Evolutionary conservation across 2,329 filamentous ascomycete species (phyloP).

Genomic region (Colletotrichum cereale): DNA sequence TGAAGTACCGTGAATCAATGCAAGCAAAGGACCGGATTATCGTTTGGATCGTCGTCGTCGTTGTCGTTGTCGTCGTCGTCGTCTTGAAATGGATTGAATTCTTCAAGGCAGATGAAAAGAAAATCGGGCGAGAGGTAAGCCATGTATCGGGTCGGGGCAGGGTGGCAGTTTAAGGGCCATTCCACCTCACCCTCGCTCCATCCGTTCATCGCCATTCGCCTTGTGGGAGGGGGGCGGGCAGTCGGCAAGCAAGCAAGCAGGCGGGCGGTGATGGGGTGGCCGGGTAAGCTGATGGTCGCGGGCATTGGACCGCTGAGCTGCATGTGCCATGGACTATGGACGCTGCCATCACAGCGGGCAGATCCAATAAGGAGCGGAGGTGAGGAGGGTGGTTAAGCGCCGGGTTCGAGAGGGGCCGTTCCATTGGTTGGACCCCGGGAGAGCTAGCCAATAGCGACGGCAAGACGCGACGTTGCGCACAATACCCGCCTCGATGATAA

Average conservation of each 20-base stretch:
- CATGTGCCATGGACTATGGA: conserved; percentile 35
- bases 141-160: conserved; percentile 20
- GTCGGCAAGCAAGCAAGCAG: conserved; percentile 13
- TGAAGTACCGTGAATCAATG: neutral
- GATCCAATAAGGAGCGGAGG: conserved; percentile 36
- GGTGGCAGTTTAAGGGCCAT: conserved; percentile 41
- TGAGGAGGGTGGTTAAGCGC: conserved; percentile 39
- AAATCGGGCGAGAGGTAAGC: conserved; percentile 9
- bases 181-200: neutral
- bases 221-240: conserved; percentile 8
- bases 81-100: conserved; percentile 1
- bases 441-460: conserved; percentile 27
- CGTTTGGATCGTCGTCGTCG: conserved; percentile 21
- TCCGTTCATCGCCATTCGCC: conserved; percentile 22
- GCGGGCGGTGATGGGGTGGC: conserved; percentile 9
- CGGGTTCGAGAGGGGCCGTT: conserved; percentile 34
- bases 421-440: conserved; percentile 29
- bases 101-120: conserved; percentile 11
- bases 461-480: conserved; percentile 34
- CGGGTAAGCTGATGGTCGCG: conserved; percentile 33
- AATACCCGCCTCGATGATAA: conserved; percentile 36
- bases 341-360: conserved; percentile 36
- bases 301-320: conserved; percentile 34
- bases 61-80: conserved; percentile 21
- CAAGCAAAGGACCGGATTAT: neutral